phyloP scores from a whole-genome alignment of 176 grass and related monocot genomes.

The Ananas comosus region DNA sequence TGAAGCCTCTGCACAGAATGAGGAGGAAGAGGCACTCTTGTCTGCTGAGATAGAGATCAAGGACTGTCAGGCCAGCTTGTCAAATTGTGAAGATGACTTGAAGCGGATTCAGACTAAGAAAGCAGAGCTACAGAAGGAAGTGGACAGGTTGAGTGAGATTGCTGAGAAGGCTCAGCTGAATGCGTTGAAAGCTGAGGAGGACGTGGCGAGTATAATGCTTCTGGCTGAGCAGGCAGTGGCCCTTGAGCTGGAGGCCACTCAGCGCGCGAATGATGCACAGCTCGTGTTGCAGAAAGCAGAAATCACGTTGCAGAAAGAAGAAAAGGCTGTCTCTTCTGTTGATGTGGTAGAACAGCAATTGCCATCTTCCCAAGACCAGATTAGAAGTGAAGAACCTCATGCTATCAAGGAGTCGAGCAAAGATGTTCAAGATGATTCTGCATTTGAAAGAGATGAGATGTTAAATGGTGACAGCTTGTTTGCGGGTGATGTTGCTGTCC shows the following conservation, averaged over 20 bases:
- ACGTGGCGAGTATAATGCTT: constrained; percentile 87
- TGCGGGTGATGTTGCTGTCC: constrained; percentile 38
- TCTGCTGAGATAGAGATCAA: constrained; percentile 50
- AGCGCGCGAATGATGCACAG: constrained; percentile 65
- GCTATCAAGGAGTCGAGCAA: constrained; percentile 11
- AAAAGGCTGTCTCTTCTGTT: constrained; percentile 41
- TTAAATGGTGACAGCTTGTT: constrained; percentile 39
- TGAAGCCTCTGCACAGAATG: constrained; percentile 29
- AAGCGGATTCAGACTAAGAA: constrained; percentile 42
- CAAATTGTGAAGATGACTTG: constrained; percentile 45
- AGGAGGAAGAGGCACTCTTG: constrained; percentile 53
- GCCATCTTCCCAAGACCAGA: constrained; percentile 39
- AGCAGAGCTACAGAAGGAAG: constrained; percentile 58
- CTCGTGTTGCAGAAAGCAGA: constrained; percentile 37
- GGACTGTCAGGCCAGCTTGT: constrained; percentile 34
- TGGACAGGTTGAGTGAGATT: constrained; percentile 68
- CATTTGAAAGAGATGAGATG: constrained; percentile 57
- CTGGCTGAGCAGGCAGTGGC: constrained; percentile 88
- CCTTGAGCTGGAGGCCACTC: constrained; percentile 65
- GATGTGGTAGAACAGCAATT: constrained; percentile 38
- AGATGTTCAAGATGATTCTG: constrained; percentile 15
- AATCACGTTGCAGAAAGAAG: constrained; percentile 44
- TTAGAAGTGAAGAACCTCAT: constrained; percentile 21
- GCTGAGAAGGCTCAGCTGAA: constrained; percentile 67
- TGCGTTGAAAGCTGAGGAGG: constrained; percentile 76